These are phyloP conservation scores for Aegilops umbellulata DNA, from an alignment of 176 grass and related monocot species.

Conservation along the genomic window DNA sequence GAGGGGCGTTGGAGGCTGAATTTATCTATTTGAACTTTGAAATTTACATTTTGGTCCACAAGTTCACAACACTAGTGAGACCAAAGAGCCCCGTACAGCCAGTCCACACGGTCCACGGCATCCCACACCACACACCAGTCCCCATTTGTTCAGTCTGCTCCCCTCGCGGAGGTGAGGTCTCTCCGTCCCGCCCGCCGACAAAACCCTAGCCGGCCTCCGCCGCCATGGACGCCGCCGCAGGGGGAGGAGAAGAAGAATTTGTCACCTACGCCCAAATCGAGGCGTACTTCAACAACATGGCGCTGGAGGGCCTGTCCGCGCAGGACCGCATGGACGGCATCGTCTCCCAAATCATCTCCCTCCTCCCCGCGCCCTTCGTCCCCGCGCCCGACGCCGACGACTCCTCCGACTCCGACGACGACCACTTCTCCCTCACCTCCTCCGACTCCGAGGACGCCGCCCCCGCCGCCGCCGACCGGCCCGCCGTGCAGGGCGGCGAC, in stretches of 20 bases:
- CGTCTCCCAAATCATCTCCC: background rate
- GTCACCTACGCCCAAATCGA: background rate
- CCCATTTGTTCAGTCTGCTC: background rate
- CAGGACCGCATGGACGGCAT: background rate
- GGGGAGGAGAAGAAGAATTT: background rate
- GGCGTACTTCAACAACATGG: background rate
- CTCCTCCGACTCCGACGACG: background rate
- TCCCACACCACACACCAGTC: background rate
- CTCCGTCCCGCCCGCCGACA: background rate
- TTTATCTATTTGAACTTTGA: too few species aligned
- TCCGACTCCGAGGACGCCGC: background rate
- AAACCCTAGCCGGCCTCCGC: background rate
- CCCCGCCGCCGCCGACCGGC: background rate
- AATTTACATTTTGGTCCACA: background rate
- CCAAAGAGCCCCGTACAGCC: background rate
- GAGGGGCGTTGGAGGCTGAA: too few species aligned
- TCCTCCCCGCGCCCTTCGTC: background rate
- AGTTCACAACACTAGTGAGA: background rate
- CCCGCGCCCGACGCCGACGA: background rate
- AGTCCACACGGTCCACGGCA: background rate
- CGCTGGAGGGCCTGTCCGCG: background rate
- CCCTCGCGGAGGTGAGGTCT: too few species aligned
- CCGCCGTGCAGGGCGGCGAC: background rate
- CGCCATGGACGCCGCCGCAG: background rate
- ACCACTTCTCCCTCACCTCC: background rate